Evolutionary conservation across 441 rosid genomes (phyloP).

Genomic region (Isatis lusitanica): DNA sequence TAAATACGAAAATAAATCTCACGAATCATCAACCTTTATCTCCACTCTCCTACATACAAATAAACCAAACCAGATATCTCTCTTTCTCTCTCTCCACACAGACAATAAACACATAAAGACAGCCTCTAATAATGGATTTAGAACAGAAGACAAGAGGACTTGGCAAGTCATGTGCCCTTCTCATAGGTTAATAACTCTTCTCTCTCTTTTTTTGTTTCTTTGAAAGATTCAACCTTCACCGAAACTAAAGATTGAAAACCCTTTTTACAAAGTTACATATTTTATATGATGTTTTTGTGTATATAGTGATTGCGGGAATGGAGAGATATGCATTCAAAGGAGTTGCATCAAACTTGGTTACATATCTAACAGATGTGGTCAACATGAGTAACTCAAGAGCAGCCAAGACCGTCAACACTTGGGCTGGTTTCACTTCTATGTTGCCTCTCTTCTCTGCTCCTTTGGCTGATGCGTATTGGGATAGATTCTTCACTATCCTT

Average conservation of each 20-base stretch:
- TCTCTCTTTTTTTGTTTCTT: slow-evolving; percentile 4
- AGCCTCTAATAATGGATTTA: slow-evolving; percentile 25
- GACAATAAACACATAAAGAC: slow-evolving; percentile 27
- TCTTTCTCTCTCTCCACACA: background rate
- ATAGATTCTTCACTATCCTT: slow-evolving; percentile 66
- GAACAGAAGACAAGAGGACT: slow-evolving; percentile 46
- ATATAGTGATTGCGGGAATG: slow-evolving; percentile 74
- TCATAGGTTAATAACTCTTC: slow-evolving; percentile 55
- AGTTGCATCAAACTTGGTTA: slow-evolving; percentile 88
- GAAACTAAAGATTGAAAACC: background rate
- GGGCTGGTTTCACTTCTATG: slow-evolving; percentile 91
- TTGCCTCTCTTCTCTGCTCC: slow-evolving; percentile 82
- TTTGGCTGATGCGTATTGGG: slow-evolving; percentile 80
- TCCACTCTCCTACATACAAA: slow-evolving; percentile 23
- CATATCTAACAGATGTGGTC: slow-evolving; percentile 79
- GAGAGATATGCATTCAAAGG: slow-evolving; percentile 98
- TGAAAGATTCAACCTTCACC: background rate
- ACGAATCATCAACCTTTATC: slow-evolving; percentile 25
- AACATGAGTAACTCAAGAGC: slow-evolving; percentile 85
- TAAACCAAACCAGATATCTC: background rate
- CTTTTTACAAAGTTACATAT: background rate
- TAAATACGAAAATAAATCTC: slow-evolving; percentile 16
- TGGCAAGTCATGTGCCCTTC: slow-evolving; percentile 73
- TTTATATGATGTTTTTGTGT: slow-evolving; percentile 36
- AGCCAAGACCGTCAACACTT: slow-evolving; percentile 83